Evolutionary conservation across 768 basidiomycete genomes (phyloP).

Genomic region (Imleria badia): DNA sequence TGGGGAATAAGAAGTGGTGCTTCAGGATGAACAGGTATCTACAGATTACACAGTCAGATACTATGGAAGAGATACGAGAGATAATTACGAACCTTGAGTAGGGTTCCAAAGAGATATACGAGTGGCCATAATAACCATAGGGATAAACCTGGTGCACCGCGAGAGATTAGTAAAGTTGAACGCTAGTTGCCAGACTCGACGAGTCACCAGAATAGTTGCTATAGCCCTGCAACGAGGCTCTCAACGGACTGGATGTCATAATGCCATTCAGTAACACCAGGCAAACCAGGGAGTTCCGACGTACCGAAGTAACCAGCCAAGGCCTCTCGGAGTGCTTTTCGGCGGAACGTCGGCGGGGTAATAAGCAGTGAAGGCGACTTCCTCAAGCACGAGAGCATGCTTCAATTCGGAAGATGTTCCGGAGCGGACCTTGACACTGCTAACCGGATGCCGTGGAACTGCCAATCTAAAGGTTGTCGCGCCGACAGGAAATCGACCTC

Average conservation of each 20-base stretch:
- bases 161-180: background rate
- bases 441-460: constrained; percentile 40
- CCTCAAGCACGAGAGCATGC: constrained; percentile 54
- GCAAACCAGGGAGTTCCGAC: constrained; percentile 13
- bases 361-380: constrained; percentile 63
- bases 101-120: constrained; percentile 48
- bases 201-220: constrained; percentile 46
- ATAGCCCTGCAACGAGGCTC: constrained; percentile 48
- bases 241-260: constrained; percentile 35
- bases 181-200: background rate
- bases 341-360: constrained; percentile 53
- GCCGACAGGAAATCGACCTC: constrained; percentile 58
- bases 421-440: constrained; percentile 39
- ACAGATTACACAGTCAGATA: background rate
- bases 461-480: constrained; percentile 55
- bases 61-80: background rate
- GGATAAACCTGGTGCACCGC: constrained; percentile 21
- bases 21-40: constrained; percentile 60
- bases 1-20: constrained; percentile 48
- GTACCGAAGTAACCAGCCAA: constrained; percentile 60
- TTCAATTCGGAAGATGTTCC: constrained; percentile 24
- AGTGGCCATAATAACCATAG: constrained; percentile 41
- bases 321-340: constrained; percentile 36
- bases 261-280: background rate
- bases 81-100: constrained; percentile 44